phyloP scores from a whole-genome alignment of 1,284 basidiomycete species.

The Xanthoconium separans region DNA sequence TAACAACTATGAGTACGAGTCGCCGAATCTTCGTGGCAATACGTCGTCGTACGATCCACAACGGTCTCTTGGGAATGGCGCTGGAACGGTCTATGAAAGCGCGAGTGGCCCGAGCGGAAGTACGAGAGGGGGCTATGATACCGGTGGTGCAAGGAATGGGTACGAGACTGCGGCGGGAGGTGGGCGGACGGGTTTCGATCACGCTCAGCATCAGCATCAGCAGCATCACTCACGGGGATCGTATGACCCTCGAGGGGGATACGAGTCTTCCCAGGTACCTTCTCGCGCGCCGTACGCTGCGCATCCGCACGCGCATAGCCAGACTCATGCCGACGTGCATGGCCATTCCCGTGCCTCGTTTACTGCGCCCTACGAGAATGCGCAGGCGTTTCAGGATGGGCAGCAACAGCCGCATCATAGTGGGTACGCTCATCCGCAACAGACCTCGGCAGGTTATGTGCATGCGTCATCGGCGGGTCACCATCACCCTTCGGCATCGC shows the following conservation, averaged over 20 bases:
- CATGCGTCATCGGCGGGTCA: constrained; percentile 29
- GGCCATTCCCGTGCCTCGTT: constrained; percentile 26
- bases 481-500: constrained; percentile 24
- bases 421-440: constrained; percentile 26
- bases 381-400: constrained; percentile 27
- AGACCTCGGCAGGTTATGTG: constrained; percentile 27
- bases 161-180: constrained; percentile 20
- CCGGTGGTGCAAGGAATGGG: constrained; percentile 13
- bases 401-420: constrained; percentile 20
- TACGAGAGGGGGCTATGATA: constrained; percentile 25
- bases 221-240: constrained; percentile 23
- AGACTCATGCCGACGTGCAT: constrained; percentile 22
- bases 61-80: constrained; percentile 14
- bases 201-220: constrained; percentile 23
- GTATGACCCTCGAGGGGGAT: constrained; percentile 25
- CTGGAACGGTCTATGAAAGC: constrained; percentile 17
- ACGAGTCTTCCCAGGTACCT: constrained; percentile 23
- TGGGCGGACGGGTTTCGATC: constrained; percentile 27
- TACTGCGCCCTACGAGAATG: constrained; percentile 27
- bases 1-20: constrained; percentile 28
- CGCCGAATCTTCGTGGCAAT: constrained; percentile 8
- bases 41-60: constrained; percentile 27
- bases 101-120: constrained; percentile 9
- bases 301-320: constrained; percentile 23
- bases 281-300: constrained; percentile 22